Percentiles rank a stretch among this genome's conserved stretches.
These are phyloP conservation scores for Colletotrichum euphorbiae DNA, from an alignment of 2,329 filamentous ascomycete species.

Conservation along the genomic window DNA sequence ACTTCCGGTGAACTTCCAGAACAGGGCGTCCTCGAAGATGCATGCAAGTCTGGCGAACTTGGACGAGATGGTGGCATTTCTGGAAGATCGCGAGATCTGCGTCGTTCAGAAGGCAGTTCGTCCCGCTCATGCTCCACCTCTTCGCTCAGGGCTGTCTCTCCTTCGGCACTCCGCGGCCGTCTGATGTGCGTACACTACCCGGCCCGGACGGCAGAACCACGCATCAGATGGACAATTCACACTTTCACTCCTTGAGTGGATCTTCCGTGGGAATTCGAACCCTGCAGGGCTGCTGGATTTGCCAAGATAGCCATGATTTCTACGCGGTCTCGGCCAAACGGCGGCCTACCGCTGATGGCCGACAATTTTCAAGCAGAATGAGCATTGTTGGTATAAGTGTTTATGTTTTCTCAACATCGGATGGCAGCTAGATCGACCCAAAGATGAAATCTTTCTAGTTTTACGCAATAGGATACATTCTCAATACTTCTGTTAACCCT, in stretches of 20 bases:
- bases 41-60: too few species aligned
- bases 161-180: conserved; percentile 29
- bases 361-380: background rate
- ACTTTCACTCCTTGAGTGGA: background rate
- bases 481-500: background rate
- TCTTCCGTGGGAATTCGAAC: background rate
- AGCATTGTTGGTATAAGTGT: background rate
- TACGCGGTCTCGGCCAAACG: background rate
- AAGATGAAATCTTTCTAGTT: background rate
- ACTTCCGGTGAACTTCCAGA: background rate
- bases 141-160: background rate
- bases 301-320: background rate
- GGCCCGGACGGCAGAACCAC: background rate
- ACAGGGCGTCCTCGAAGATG: background rate
- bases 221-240: background rate
- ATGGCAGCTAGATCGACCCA: background rate
- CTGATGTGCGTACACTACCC: background rate
- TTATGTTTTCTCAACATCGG: background rate
- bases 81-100: background rate
- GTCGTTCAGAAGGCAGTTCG: background rate
- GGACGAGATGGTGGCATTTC: background rate
- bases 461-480: background rate
- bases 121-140: background rate
- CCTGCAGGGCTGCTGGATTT: background rate
- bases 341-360: conserved; percentile 20